Conservation (phyloP, 345 rosid species). For the Bruguiera parviflora region DNA sequence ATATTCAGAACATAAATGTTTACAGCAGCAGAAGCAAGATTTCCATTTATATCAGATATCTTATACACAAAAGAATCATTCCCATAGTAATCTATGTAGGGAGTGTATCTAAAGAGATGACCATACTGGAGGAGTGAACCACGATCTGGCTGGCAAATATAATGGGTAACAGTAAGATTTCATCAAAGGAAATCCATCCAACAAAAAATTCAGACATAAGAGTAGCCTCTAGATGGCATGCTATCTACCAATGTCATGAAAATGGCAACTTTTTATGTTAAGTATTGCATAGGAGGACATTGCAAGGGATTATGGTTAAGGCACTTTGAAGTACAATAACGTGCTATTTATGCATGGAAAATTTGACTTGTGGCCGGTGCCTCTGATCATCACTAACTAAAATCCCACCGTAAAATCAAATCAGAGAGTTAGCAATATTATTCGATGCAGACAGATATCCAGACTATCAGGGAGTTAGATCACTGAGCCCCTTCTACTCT, state of each 20-base stretch:
- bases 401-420: too few relatives aligned
- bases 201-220: not conserved
- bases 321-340: too few relatives aligned
- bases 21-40: slow-evolving; percentile 59
- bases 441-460: too few relatives aligned
- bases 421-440: too few relatives aligned
- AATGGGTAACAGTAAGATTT: slow-evolving; percentile 8
- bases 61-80: slow-evolving; percentile 67
- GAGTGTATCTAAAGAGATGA: slow-evolving; percentile 73
- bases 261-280: not conserved
- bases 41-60: slow-evolving; percentile 60
- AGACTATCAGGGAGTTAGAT: not conserved
- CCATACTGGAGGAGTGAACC: slow-evolving; percentile 79
- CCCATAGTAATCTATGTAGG: slow-evolving; percentile 62
- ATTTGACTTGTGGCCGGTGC: too few relatives aligned
- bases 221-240: not conserved
- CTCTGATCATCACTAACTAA: too few relatives aligned
- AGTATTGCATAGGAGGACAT: not conserved
- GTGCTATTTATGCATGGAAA: too few relatives aligned
- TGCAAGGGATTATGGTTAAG: not conserved
- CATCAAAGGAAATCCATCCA: not conserved
- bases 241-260: not conserved
- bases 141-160: slow-evolving; percentile 58
- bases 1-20: slow-evolving; percentile 55
- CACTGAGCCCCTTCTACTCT: not conserved